Percentiles rank a stretch among this genome's conserved stretches.
phyloP scores from a whole-genome alignment of 2,329 filamentous ascomycete genomes.

The Fusarium fujikuroi region DNA sequence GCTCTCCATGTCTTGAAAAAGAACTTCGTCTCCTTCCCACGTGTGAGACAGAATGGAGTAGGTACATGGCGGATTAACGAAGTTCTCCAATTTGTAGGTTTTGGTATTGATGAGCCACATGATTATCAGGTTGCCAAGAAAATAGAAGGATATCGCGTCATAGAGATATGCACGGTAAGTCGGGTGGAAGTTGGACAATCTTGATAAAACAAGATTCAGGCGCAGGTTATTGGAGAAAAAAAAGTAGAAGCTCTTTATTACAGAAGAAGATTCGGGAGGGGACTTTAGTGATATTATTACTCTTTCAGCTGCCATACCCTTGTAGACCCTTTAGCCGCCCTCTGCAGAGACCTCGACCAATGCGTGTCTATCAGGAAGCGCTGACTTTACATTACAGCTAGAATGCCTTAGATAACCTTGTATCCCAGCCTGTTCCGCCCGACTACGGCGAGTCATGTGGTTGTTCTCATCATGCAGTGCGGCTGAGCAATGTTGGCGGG shows the following conservation, averaged over 20 bases:
- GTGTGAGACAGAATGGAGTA: background rate
- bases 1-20: background rate
- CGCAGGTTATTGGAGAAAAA: accelerated
- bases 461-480: accelerated
- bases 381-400: no score
- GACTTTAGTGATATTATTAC: background rate
- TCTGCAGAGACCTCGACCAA: background rate
- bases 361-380: background rate
- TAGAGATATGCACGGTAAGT: accelerated
- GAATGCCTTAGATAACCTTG: no score
- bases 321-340: background rate
- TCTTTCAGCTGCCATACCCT: background rate
- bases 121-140: accelerated
- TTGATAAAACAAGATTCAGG: background rate
- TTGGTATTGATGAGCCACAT: background rate
- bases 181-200: background rate
- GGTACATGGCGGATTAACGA: accelerated
- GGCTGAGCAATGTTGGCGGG: background rate
- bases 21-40: background rate
- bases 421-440: background rate
- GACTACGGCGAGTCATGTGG: background rate
- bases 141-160: accelerated
- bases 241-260: accelerated
- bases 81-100: background rate
- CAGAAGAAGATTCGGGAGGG: accelerated